Evolutionary conservation across 2,329 filamentous ascomycete species (phyloP), one percentile per base, ranked within the genome.

Genomic region (Fusarium nurragi): DNA sequence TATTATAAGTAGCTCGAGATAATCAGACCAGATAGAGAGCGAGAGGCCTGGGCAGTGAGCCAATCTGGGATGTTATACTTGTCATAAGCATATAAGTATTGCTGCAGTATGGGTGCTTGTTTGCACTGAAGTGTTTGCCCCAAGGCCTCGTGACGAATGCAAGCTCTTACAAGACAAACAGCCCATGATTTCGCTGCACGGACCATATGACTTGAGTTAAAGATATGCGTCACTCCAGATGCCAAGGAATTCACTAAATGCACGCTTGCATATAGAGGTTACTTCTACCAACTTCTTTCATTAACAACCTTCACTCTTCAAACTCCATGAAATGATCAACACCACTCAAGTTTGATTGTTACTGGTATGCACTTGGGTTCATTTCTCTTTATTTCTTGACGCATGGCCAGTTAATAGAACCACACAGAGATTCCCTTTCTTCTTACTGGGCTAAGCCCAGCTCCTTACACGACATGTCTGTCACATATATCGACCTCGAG

Each of bases 381-480:
- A 18, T 7, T 11, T 7, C 21, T 32, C 19, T 26, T 23, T 19
- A 38, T 43, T 11, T n/a, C 28, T 12, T 16, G 41, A 40, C 26
- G 16, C 28, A 41, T 11, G 23, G 23, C 37, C 5, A n/a, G 22
- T 26, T 59, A 38, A 67, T 49, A 46, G 32, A 22, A n/a, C 21
- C 32, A 54, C 25, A 18, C 12, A 65, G 54, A 48, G 40, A 26
- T 38, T 25, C 38, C 25, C 13, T 37, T 53, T 39, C 30, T 25
- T 23, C n/a, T 40, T 32, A n/a, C 49, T 32, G 44, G 48, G 52
- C 30, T 38, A 21, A 43, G 47, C 32, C 38, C 36, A 39, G n/a
- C 30, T 28, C 23, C 25, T 26, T 8, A 7, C 36, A 43, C 12
- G 44, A 18, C 18, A 68, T 68, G 65, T 11, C 54, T n/a, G 28